phyloP scores from a whole-genome alignment of 306 rosid species.

The Vicia faba region DNA sequence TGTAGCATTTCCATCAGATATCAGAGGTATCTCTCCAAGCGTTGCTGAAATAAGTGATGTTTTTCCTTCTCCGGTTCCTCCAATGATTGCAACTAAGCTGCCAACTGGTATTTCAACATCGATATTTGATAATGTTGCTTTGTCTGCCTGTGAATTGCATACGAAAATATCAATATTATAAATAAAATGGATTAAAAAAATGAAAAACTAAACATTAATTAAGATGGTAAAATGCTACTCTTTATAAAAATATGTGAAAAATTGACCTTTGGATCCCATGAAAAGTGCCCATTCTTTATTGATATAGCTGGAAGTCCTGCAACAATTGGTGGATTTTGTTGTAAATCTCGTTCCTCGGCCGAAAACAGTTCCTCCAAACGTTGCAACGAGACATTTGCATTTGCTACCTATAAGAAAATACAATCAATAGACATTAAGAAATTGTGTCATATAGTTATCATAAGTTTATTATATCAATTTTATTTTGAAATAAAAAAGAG shows the following conservation, averaged over 20 bases:
- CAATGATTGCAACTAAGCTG: conserved; percentile 85
- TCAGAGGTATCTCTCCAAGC: conserved; percentile 77
- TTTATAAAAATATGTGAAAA: background rate
- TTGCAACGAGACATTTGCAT: conserved; percentile 78
- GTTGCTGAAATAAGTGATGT: conserved; percentile 84
- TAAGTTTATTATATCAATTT: background rate
- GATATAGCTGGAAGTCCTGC: conserved; percentile 76
- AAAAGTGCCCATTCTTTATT: conserved; percentile 71
- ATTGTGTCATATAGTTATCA: conserved; percentile 9
- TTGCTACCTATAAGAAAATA: conserved; percentile 64
- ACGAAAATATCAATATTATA: conserved; percentile 8
- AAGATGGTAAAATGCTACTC: background rate
- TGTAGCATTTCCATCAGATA: conserved; percentile 49
- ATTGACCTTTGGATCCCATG: conserved; percentile 79
- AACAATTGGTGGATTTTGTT: conserved; percentile 65
- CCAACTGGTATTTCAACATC: conserved; percentile 75
- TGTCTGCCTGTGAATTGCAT: conserved; percentile 54
- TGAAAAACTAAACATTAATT: background rate
- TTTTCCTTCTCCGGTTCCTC: conserved; percentile 95
- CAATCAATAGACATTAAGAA: conserved; percentile 7
- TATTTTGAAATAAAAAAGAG: background rate
- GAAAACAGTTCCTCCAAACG: conserved; percentile 80
- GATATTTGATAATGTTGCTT: conserved; percentile 65
- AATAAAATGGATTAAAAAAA: background rate
- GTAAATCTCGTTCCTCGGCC: conserved; percentile 63